Evolutionary conservation across 495 filamentous ascomycete genomes (phyloP).

Genomic region (Clavariopsis aquatica): DNA sequence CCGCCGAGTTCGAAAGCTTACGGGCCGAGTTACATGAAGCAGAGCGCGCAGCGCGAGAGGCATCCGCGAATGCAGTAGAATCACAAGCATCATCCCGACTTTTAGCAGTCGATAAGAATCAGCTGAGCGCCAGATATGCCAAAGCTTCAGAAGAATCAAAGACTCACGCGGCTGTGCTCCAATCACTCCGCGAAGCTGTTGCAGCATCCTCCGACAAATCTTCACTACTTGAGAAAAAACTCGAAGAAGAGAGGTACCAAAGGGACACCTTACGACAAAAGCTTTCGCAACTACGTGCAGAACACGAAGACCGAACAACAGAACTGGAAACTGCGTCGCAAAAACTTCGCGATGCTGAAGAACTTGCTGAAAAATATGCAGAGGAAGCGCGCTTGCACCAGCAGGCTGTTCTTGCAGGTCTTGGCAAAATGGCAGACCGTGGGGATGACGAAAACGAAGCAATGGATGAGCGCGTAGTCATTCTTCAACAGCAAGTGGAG

Average conservation of each 20-base stretch:
- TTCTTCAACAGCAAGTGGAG: conserved; percentile 77
- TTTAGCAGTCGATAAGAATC: conserved; percentile 78
- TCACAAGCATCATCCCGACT: conserved; percentile 71
- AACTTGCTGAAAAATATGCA: conserved; percentile 83
- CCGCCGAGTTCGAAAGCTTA: conserved; percentile 79
- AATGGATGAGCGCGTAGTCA: conserved; percentile 71
- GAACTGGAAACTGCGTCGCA: conserved; percentile 77
- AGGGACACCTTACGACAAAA: conserved; percentile 79
- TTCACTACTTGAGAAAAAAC: conserved; percentile 70
- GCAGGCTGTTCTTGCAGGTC: conserved; percentile 75
- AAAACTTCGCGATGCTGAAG: conserved; percentile 81
- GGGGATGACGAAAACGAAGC: conserved; percentile 55
- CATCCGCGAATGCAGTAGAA: conserved; percentile 72
- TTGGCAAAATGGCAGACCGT: conserved; percentile 66
- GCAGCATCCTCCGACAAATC: conserved; percentile 75
- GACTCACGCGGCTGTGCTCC: conserved; percentile 71
- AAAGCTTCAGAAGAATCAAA: conserved; percentile 66
- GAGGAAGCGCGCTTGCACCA: conserved; percentile 86
- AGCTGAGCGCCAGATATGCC: conserved; percentile 68
- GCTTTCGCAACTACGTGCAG: conserved; percentile 72
- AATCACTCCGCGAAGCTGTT: conserved; percentile 75
- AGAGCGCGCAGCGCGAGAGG: conserved; percentile 73
- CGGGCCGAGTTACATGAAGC: conserved; percentile 78
- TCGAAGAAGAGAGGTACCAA: conserved; percentile 79
- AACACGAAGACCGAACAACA: conserved; percentile 78